Evolutionary conservation across 1,139 yeast genomes (phyloP), one percentile per base, ranked within the genome.

Genomic region (Kodamaea sp.): DNA sequence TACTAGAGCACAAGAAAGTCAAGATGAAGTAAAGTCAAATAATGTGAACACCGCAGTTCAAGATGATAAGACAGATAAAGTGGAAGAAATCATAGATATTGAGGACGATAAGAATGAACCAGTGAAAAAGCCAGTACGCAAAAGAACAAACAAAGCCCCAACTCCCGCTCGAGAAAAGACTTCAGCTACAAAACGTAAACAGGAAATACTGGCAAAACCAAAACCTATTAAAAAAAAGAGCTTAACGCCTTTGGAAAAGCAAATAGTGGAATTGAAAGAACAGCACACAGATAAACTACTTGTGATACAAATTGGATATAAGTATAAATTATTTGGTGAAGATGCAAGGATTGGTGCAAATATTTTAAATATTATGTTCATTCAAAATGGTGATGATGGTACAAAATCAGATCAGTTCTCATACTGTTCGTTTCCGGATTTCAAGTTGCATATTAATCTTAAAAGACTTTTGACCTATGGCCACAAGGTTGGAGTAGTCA

Each of bases 241-340:
- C 27, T 47, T 69, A 26, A 90, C 96, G 0, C 96, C 97, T 0
- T 63, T 89, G 35, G 97, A 89, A 49, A 74, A 74, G 43, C 97
- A 90, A 56, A 80, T 81, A 42, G 63, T 80, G 22, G 81, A 78
- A 4, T 63, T 92, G 37, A 88, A 88, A 51, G 52, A 60, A 4
- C 57, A 62, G 2, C 67, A 90, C 54, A 57, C 60, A 35, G 95
- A 87, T 46, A 84, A 86, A 34, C 51, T 92, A 1, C 65, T 92
- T 6, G 80, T 92, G 0, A 73, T 92, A 22, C 94, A 92, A 55
- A 94, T 86, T 7, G 98, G 98, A 0, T 92, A 92, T 62, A 88
- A 88, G 59, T 92, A 81, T 63, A 85, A 85, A 54, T 81, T 89
- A 43, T 88, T 79, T 57, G 96, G 95, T 0, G 74, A 79, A 39